Percentiles rank a stretch among this genome's conserved stretches.
Evolutionary conservation across 805 yeast genomes (phyloP).

Genomic region (Teunomyces panamensis): DNA sequence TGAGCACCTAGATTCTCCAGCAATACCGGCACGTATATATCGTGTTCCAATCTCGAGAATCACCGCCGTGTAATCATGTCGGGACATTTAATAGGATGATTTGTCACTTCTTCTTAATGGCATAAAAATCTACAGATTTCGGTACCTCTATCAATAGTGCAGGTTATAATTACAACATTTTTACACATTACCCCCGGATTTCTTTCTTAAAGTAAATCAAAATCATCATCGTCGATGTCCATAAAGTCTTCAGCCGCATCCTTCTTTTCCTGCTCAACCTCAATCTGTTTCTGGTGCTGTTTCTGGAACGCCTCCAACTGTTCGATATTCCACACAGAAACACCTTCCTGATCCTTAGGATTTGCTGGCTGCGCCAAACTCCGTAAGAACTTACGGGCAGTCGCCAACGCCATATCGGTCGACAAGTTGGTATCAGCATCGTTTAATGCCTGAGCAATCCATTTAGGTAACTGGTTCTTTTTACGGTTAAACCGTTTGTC

Average conservation of each 20-base stretch:
- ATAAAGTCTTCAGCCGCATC: constrained; percentile 37
- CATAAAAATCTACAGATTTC: too few relatives aligned
- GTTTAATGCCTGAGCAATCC: constrained; percentile 91
- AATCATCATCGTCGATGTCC: constrained; percentile 47
- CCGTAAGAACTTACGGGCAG: constrained; percentile 87
- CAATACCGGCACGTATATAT: constrained; percentile 22
- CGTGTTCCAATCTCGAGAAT: constrained; percentile 18
- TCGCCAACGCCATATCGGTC: constrained; percentile 96
- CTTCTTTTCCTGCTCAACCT: constrained; percentile 12
- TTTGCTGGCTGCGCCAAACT: constrained; percentile 93
- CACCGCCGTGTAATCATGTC: constrained; percentile 14
- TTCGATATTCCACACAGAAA: constrained; percentile 85
- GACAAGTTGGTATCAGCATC: constrained; percentile 92
- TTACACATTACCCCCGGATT: not conserved
- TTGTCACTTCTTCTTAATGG: too few relatives aligned
- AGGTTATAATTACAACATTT: not conserved
- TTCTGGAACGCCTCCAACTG: constrained; percentile 61
- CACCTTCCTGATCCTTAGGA: constrained; percentile 88
- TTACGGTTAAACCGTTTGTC: constrained; percentile 89
- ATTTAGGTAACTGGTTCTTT: constrained; percentile 85
- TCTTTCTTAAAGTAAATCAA: constrained; percentile 25
- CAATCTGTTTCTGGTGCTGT: constrained; percentile 38
- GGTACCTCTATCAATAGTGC: not conserved
- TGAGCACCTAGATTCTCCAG: constrained; percentile 21
- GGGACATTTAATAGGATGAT: not conserved